Conservation (phyloP, 768 basidiomycete genomes). For the Boletus rubescentipes region DNA sequence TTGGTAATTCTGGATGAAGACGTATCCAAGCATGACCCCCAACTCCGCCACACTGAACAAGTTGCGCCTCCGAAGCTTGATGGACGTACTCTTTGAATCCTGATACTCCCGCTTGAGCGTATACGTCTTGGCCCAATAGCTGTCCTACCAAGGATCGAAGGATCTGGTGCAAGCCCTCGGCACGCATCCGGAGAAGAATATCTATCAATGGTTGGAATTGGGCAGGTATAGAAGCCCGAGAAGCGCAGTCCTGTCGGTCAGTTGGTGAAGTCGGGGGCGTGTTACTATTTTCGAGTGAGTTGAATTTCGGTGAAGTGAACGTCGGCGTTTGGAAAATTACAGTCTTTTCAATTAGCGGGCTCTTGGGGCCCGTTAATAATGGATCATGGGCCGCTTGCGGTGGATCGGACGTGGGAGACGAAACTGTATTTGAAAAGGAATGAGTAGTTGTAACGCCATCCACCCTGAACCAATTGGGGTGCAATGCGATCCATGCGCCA, state of each 20-base stretch:
- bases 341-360: constrained; percentile 7
- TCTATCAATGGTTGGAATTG: constrained; percentile 34
- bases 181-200: constrained; percentile 30
- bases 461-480: constrained; percentile 21
- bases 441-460: background rate
- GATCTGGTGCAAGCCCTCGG: constrained; percentile 32
- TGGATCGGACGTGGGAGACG: constrained; percentile 18
- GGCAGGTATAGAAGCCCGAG: constrained; percentile 5
- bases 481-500: constrained; percentile 29
- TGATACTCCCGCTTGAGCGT: constrained; percentile 39
- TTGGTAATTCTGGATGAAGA: constrained; percentile 25
- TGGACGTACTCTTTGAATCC: constrained; percentile 42
- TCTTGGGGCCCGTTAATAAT: constrained; percentile 8
- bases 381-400: constrained; percentile 1
- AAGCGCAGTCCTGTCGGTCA: background rate
- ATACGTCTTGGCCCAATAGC: constrained; percentile 33
- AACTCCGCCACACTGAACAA: constrained; percentile 42
- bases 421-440: background rate
- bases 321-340: background rate
- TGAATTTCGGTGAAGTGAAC: background rate
- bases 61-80: constrained; percentile 37
- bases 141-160: constrained; percentile 40
- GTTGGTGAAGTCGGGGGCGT: background rate
- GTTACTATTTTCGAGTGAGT: background rate
- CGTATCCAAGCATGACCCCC: constrained; percentile 38